Conservation (phyloP, 2,329 filamentous ascomycete species). For the Cryphonectria nitschkei region DNA sequence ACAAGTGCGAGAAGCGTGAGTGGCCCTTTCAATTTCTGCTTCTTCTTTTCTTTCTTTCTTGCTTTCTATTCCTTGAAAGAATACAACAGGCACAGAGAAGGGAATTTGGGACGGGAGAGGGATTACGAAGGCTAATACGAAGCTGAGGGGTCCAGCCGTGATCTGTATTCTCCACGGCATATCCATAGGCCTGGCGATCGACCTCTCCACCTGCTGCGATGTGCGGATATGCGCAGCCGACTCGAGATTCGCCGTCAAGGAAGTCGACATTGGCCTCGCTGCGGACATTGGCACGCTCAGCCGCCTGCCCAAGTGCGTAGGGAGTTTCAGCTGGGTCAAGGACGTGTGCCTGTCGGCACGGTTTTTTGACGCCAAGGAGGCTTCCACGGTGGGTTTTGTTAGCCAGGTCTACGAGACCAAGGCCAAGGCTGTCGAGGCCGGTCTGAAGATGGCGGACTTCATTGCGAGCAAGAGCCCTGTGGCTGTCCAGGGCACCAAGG, state of each 20-base stretch:
- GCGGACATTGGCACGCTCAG: slow-evolving; percentile 79
- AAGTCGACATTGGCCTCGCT: slow-evolving; percentile 81
- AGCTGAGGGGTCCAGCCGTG: slow-evolving; percentile 59
- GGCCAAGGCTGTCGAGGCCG: slow-evolving; percentile 63
- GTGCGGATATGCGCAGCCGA: slow-evolving; percentile 66
- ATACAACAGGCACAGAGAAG: neutral
- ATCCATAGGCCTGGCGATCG: slow-evolving; percentile 76
- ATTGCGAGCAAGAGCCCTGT: slow-evolving; percentile 85
- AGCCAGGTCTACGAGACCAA: slow-evolving; percentile 67
- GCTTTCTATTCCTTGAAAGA: neutral
- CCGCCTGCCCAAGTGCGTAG: slow-evolving; percentile 73
- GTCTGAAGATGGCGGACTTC: slow-evolving; percentile 63
- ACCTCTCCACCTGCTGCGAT: slow-evolving; percentile 71
- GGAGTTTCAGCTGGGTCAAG: slow-evolving; percentile 75
- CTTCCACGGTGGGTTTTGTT: slow-evolving; percentile 70
- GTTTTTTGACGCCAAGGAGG: slow-evolving; percentile 70
- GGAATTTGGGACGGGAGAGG: neutral
- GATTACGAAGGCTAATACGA: neutral
- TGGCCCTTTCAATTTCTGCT: slow-evolving; percentile 26
- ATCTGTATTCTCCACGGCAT: slow-evolving; percentile 82
- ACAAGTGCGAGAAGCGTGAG: slow-evolving; percentile 86
- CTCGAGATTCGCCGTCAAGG: slow-evolving; percentile 72
- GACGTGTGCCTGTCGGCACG: slow-evolving; percentile 75
- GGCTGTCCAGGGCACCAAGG: slow-evolving; percentile 85
- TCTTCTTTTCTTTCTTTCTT: too few relatives aligned